Base-by-base conservation (phyloP, 305 asterid genomes). In the Fraxinus dipetala region DNA sequence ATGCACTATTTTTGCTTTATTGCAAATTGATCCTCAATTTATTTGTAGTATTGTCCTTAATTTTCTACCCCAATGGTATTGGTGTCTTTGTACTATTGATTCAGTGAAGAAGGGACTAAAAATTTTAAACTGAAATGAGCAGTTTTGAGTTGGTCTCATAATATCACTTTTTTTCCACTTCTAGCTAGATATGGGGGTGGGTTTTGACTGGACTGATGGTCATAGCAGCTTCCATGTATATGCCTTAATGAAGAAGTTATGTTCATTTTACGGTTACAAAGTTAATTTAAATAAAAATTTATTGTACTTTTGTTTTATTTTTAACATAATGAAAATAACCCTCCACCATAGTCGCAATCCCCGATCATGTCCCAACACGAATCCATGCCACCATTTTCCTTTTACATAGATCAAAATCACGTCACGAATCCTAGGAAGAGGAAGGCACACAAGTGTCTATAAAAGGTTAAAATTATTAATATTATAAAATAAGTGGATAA, bases 1-100 rank as follows among this genome's bases (percentile, higher is more conserved):
- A 90, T 88, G 87, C 85, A 77, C 20, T 83, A 28, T 38, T 69
- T 30, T 65, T 28, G 63, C n/a, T 38, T 20, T 76, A 82, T 81
- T 86, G 22, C 35, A 28, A 28, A n/a, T 69, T 28, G 38, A 69
- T 69, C 75, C 38, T 30, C 38, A 28, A 69, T 16, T 26, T 30
- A 30, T 30, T 67, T 26, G 14, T 9, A 2, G 72, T 63, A 6
- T 2, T 7, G 30, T 22, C 31, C 31, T 24, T 20, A 63, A 7
- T 63, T 59, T 59, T 59, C 70, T 59, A 59, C 26, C 59, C 18
- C 6, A 45, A 45, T 14, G 13, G 18, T 14, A 45, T 4, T 14
- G 5, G n/a, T n/a, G n/a, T n/a, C n/a, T n/a, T n/a, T n/a, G n/a
- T n/a, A n/a, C n/a, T n/a, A 45, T 4, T 14, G 5, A 45, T 45